Evolutionary conservation across 2,329 filamentous ascomycete species (phyloP), one percentile per base, ranked within the genome.

Genomic region (Diplocarpon mali): DNA sequence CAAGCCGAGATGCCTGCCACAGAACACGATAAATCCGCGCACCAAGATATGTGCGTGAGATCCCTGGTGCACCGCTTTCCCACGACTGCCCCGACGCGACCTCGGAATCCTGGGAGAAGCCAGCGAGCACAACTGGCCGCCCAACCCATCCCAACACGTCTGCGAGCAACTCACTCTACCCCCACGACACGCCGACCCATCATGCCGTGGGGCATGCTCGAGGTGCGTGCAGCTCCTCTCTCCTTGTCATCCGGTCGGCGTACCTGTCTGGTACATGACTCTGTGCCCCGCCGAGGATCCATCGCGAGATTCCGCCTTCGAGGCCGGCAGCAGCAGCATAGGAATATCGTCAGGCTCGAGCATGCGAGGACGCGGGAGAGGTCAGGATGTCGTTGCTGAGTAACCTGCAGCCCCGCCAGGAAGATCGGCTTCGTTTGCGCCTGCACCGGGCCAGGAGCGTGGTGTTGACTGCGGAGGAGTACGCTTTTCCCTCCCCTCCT

Each of bases 401-500:
- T 29, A 46, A 50, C 15, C 42, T 58, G 36, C 57, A 79, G 75
- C 72, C 73, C 53, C 75, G 83, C 59, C 82, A 80, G 34, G 76
- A 80, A 62, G 80, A 88, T 61, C 75, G 76, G 51, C 85, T 93
- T 61, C 84, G 78, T 52, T 72, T 94, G 40, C 84, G 88, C 50
- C 71, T 85, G 52, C 89, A 95, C 66, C 80, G 88, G 43, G 88
- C 89, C 36, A 78, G 84, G 49, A 89, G 84, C 17, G 83, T 94
- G 28, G 71, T 92, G 17, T 72, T 95, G 48, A 93, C 87, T 3
- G 71, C 79, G 17, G 73, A 83, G 55, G 90, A 95, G 60, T 62
- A 48, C 16, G 14, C 44, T 29, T 35, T 28, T 14, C 15, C 27
- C 1, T 35, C 31, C 38, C 11, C 11, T 13, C 34, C 30, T 35